Base-by-base conservation (phyloP, 202 grass and related monocot species). In the Elaeis oleifera region DNA sequence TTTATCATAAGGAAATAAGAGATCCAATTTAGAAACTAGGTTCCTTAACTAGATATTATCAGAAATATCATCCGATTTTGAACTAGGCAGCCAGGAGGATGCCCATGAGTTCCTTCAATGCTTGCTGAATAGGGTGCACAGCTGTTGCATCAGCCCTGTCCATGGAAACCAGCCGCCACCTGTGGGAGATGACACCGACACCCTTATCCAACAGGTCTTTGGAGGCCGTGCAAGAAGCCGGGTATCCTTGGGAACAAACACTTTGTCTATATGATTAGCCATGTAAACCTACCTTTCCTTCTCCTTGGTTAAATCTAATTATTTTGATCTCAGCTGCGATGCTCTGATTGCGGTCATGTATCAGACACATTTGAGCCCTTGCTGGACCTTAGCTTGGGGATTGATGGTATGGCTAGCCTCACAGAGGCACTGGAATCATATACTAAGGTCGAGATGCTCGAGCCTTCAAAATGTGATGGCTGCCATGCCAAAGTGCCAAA, bases 301-400 rank as follows among this genome's bases (percentile, higher is more conserved):
- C 49, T 19, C 24, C 52, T 56, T 4, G 17, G 23, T 18, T 51
- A 23, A 67, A 25, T 75, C 20, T 5, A 60, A 20, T 51, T 15
- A 58, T 22, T 60, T 69, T 74, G 63, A 60, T 51, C 18, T 66
- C 51, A 84, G 81, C 53, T 84, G 71, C 51, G 49, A 23, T 84
- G 81, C 49, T 71, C 55, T 69, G 24, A 65, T 51, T 84, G 81
- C 65, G 56, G 70, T 8, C 71, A 48, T 59, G 61, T 56, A 54
- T 84, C 65, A 7, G 76, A 79, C 68, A 79, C 51, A 65, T 67
- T 59, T 8, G 81, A 84, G 39, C 51, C 66, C 44, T 75, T 84
- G 48, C 66, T 84, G 16, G 81, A 84, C 64, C 76, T 84, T 49
- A 84, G 71, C 66, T 71, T 84, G 71, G 81, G 74, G 56, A 28